Conservation (phyloP, 352 stramenopile genomes). For the Pythium phragmiticola region DNA sequence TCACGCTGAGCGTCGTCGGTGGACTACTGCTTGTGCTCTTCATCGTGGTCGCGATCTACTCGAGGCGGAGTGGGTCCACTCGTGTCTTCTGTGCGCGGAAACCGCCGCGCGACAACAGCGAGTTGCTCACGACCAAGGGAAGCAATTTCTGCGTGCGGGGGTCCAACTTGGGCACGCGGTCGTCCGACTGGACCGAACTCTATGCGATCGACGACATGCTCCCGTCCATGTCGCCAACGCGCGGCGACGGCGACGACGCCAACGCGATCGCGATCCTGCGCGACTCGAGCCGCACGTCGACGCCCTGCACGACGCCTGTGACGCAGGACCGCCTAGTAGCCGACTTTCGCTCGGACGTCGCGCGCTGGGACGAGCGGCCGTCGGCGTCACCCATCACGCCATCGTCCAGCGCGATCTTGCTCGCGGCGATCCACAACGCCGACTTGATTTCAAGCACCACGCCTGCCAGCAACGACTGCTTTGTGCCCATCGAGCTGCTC, state of each 20-base stretch:
- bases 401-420: conserved; percentile 36
- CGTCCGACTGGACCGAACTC: conserved; percentile 47
- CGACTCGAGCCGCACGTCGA: conserved; percentile 38
- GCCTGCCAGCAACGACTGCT: conserved; percentile 31
- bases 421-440: conserved; percentile 25
- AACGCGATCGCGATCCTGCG: conserved; percentile 53
- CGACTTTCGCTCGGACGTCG: conserved; percentile 48
- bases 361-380: conserved; percentile 44
- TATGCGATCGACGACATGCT: conserved; percentile 43
- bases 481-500: conserved; percentile 40
- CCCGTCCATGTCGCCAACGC: conserved; percentile 29
- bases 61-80: not conserved
- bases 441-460: conserved; percentile 18
- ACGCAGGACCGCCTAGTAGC: conserved; percentile 33
- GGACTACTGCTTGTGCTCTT: conserved; percentile 26
- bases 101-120: conserved; percentile 3
- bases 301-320: conserved; percentile 22
- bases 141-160: conserved; percentile 17
- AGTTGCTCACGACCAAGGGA: conserved; percentile 3
- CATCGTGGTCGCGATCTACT: conserved; percentile 23
- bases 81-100: conserved; percentile 13
- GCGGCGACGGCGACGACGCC: conserved; percentile 29
- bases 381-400: conserved; percentile 54
- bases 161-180: conserved; percentile 27
- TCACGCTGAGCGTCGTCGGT: conserved; percentile 26